Evolutionary conservation across 805 yeast genomes (phyloP), one percentile per base, ranked within the genome.

Genomic region (Priceomyces fermenticarens): DNA sequence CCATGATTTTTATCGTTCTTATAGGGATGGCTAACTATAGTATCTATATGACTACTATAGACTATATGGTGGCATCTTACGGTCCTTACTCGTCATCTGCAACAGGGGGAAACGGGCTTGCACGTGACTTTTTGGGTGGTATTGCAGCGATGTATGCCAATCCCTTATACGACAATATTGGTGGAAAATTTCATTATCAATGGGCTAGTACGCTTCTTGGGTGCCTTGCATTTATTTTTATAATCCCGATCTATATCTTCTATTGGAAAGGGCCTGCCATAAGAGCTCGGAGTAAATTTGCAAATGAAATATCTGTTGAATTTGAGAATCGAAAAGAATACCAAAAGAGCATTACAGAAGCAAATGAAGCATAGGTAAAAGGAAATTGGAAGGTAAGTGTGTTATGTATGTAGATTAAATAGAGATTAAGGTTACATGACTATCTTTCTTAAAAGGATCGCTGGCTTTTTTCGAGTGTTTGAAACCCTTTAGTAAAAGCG

Each of bases 1-100:
- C 72, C 7, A 55, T 67, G 54, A 52, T 67, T 11, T 67, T 65
- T 42, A 51, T 64, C 8, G 46, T 51, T n/a, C 41, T 61, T 34
- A 65, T 67, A 40, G 73, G 65, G 14, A 57, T 65, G 32, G 73
- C 73, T 5, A 67, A 67, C 45, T 67, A 46, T 51, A 52, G 67
- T 34, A 67, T 67, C 41, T 67, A 67, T 52, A 66, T 66, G 72
- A 57, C 71, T 11, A 67, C 73, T 12, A 65, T 67, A 34, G 72
- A 67, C 51, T 67, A 67, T 42, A 67, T 67, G 72, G 60, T 66
- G 12, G 65, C 67, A 3, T 65, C 70, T 5, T 67, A 67, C 42
- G 72, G 72, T 8, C 68, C 66, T 2, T 67, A 65, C 47, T 63
- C 72, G 25, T 70, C 73, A 0, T 65, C 72, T 11, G 72, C 73